phyloP scores from a whole-genome alignment of 129 eudicot species.

The Flaveria linearis region DNA sequence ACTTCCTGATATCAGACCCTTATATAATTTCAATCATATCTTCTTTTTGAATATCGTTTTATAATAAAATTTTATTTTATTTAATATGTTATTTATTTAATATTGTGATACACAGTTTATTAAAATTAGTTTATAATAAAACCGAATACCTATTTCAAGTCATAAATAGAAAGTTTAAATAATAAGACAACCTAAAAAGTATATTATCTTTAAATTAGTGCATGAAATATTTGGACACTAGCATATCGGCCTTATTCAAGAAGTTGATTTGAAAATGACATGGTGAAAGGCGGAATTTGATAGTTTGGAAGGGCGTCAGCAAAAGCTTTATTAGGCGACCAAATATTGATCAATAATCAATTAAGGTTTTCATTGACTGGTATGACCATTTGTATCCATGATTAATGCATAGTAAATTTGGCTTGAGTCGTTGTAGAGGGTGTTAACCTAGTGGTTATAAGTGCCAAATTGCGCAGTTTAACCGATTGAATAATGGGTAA shows the following conservation, averaged over 20 bases:
- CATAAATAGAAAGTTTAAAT: not conserved
- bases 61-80: too few species aligned
- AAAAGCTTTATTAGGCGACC: not conserved
- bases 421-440: not conserved
- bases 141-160: too few species aligned
- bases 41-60: too few species aligned
- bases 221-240: not conserved
- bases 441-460: not conserved
- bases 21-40: too few species aligned
- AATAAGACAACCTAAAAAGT: not conserved
- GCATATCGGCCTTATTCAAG: not conserved
- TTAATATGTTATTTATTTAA: too few species aligned
- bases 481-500: too few species aligned
- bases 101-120: too few species aligned
- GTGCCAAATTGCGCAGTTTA: too few species aligned
- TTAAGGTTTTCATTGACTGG: not conserved
- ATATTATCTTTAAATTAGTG: not conserved
- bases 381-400: not conserved
- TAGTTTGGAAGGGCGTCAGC: conserved; percentile 7
- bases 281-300: conserved; percentile 28
- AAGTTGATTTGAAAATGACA: conserved; percentile 23
- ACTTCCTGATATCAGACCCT: too few species aligned
- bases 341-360: too few species aligned
- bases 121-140: too few species aligned
- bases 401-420: not conserved